Evolutionary conservation across 2,329 filamentous ascomycete genomes (phyloP).

Genomic region (Blastomyces emzantsi): DNA sequence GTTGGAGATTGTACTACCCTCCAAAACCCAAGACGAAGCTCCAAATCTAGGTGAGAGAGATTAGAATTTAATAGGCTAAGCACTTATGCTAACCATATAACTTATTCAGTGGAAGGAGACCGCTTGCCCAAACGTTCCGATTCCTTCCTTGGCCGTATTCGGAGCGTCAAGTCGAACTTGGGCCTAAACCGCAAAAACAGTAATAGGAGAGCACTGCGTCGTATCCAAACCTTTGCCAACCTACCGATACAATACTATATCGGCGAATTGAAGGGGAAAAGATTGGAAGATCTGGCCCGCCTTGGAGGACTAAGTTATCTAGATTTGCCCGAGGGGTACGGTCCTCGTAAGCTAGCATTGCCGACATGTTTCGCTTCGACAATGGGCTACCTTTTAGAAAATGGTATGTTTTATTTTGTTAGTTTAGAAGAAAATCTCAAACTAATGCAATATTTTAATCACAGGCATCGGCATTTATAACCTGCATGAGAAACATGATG

Average conservation of each 20-base stretch:
- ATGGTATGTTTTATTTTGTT: conserved; percentile 24
- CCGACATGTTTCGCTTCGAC: conserved; percentile 38
- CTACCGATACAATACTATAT: conserved; percentile 24
- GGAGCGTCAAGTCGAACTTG: conserved; percentile 29
- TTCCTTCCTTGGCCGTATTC: conserved; percentile 23
- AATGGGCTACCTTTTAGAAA: conserved; percentile 28
- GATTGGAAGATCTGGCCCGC: conserved; percentile 34
- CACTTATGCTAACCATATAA: not conserved
- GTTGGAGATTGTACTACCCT: conserved; percentile 9
- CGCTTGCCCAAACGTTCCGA: not conserved
- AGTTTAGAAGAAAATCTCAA: not conserved
- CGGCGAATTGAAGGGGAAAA: conserved; percentile 29
- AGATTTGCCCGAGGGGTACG: conserved; percentile 29
- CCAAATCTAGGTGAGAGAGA: conserved; percentile 4
- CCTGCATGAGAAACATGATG: conserved; percentile 30
- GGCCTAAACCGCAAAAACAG: conserved; percentile 19
- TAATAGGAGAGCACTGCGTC: conserved; percentile 24
- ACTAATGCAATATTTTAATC: not conserved
- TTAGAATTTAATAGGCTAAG: not conserved
- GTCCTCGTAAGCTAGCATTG: conserved; percentile 31
- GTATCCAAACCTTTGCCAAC: conserved; percentile 33
- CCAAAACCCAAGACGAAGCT: not conserved
- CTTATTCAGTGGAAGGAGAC: not conserved
- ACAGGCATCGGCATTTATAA: conserved; percentile 24
- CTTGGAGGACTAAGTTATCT: conserved; percentile 37